Base-by-base conservation (phyloP, 352 stramenopile species). In the Halophytophthora polymorphica region DNA sequence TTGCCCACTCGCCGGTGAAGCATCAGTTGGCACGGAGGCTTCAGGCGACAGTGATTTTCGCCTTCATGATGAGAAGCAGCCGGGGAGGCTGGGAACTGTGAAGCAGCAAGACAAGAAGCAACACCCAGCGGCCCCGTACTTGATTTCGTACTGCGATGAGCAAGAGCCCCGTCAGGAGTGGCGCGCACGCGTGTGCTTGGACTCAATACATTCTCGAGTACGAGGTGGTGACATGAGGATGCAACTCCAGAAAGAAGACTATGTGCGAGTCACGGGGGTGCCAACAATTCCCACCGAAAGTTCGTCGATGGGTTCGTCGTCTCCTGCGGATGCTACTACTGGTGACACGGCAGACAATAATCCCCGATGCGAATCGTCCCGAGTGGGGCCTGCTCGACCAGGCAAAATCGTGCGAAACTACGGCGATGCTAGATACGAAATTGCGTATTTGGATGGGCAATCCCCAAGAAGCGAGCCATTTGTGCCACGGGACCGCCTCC, bases 351-450 rank as follows among this genome's bases (percentile, higher is more conserved):
- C 1, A 2, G 28, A 54, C n/a, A 17, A 37, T n/a, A 43, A 14
- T 22, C n/a, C 17, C 12, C 37, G 38, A n/a, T 10, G 25, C 8
- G 25, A 42, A 31, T 7, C 13, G n/a, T 31, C 25, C 38, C n/a
- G 39, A n/a, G 7, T 41, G 25, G 36, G 19, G 6, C 19, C 28
- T 15, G 57, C 45, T 4, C 71, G 62, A 2, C 52, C 56, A 18
- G 77, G 61, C 29, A 66, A 66, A 34, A 56, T 88, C 36, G 22
- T 55, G 0, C 59, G 66, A 33, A 73, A 67, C 23, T 47, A 73
- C 25, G 64, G 73, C 18, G 81, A 82, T 53, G 73, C 65, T 3
- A 61, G 56, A 23, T 88, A 88, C 41, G 61, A 77, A 15, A 50
- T 88, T n/a, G 48, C 57, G 51, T 85, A 70, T 38, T 11, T 83